phyloP scores from a whole-genome alignment of 2,329 filamentous ascomycete species.

The Drechmeria coniospora region DNA sequence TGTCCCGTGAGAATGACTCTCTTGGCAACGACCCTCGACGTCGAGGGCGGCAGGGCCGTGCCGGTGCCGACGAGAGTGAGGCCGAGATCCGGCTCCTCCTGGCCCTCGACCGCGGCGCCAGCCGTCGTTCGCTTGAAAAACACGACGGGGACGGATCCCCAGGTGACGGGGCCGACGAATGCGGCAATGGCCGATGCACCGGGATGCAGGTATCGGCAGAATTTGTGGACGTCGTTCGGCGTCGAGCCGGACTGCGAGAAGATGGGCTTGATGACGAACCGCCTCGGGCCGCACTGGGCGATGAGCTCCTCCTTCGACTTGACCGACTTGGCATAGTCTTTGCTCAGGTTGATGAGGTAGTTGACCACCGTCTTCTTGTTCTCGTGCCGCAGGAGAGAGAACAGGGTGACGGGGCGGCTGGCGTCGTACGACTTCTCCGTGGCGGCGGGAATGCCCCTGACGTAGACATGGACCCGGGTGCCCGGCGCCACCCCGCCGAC shows the following conservation, averaged over 20 bases:
- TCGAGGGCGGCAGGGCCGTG: constrained; percentile 67
- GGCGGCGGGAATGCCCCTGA: constrained; percentile 36
- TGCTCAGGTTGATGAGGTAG: constrained; percentile 73
- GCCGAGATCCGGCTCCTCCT: constrained; percentile 28
- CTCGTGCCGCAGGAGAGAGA: constrained; percentile 84
- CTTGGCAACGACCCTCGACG: constrained; percentile 74
- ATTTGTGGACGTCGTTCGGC: constrained; percentile 95
- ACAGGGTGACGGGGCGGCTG: constrained; percentile 49
- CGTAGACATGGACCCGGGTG: constrained; percentile 65
- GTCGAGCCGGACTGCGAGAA: constrained; percentile 84
- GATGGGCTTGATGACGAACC: constrained; percentile 76
- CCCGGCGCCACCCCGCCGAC: constrained; percentile 78
- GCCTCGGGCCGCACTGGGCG: constrained; percentile 76
- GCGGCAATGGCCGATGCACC: constrained; percentile 79
- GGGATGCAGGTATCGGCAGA: constrained; percentile 79
- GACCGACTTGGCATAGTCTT: constrained; percentile 59
- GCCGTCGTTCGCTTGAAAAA: constrained; percentile 57
- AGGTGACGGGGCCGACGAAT: constrained; percentile 80
- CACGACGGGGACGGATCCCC: constrained; percentile 80
- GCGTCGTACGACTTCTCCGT: constrained; percentile 32
- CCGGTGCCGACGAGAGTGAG: constrained; percentile 73
- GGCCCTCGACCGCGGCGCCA: constrained; percentile 25
- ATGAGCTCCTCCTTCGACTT: constrained; percentile 88
- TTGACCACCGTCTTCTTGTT: constrained; percentile 87
- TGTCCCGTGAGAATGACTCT: constrained; percentile 88